Base-by-base conservation (phyloP, 1,284 basidiomycete genomes). In the Fomes fomentarius region DNA sequence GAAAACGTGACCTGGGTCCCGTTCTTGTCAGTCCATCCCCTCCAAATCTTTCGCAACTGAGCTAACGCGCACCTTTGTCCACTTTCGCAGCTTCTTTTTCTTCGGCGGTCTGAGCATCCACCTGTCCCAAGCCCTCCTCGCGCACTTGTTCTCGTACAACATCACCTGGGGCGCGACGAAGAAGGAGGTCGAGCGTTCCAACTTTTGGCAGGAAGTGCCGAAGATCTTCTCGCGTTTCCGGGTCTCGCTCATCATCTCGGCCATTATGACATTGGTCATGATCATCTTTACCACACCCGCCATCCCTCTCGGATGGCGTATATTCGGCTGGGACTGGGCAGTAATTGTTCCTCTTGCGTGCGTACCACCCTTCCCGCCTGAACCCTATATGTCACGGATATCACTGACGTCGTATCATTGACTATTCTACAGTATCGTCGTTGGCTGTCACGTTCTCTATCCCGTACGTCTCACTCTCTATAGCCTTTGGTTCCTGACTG, bases 191-290 rank as follows among this genome's bases (percentile, higher is more conserved):
- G 85, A 91, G 69, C 78, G 83, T 43, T 90, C 85, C 9, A 93
- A 93, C 70, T 94, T 94, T 76, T 94, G 91, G 83, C 82, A 87
- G 47, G 93, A 95, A 69, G 85, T 93, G 5, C 93, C 93, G 0
- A 83, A 80, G 55, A 94, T 94, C 68, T 74, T 86, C 66, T 85
- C 87, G 62, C 82, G 89, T 7, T 91, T 91, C 74, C 84, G 87
- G 72, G 63, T 85, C 25, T 76, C 84, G 35, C 75, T 94, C 51
- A 52, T 82, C 33, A 58, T 91, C 39, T 80, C 38, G 25, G 79
- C 19, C 57, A 74, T 19, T 70, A 84, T 38, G 78, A 7, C 37
- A 9, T 35, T 72, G 1, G 72, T 66, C 44, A 84, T 91, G 74
- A 68, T 82, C 44, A 68, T 91, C 26, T 66, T 91, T 21, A 72